phyloP scores from a whole-genome alignment of 495 filamentous ascomycete species.

The Saxophila tyrrhenica region DNA sequence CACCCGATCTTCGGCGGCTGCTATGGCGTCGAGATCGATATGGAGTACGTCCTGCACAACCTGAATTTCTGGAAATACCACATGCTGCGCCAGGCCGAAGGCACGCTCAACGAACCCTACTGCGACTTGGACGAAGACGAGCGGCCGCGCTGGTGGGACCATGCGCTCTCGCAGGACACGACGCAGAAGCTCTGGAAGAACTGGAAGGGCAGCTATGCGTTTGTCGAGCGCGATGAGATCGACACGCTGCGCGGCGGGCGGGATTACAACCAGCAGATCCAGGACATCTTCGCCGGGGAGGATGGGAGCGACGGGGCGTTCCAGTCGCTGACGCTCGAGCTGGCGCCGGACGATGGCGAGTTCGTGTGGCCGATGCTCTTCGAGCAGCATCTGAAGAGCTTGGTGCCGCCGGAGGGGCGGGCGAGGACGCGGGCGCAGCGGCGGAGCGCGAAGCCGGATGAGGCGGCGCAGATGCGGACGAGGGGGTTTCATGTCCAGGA shows the following conservation, averaged over 20 bases:
- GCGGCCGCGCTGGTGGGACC: conserved; percentile 20
- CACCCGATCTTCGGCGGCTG: conserved; percentile 22
- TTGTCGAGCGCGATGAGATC: conserved; percentile 18
- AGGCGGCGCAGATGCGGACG: neutral
- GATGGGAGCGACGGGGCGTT: conserved; percentile 3
- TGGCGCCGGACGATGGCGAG: neutral
- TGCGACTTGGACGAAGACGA: conserved; percentile 10
- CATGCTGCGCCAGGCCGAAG: conserved; percentile 20
- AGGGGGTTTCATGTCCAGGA: conserved; percentile 7
- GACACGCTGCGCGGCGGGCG: conserved; percentile 3
- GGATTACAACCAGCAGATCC: conserved; percentile 3
- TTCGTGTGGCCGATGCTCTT: conserved; percentile 21
- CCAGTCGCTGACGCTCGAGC: conserved; percentile 16
- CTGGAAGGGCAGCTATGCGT: conserved; percentile 31
- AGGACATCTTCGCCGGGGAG: conserved; percentile 16
- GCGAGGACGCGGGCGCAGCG: conserved; percentile 26
- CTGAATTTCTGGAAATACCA: conserved; percentile 32
- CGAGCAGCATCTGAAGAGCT: conserved; percentile 23
- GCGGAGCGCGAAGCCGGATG: conserved; percentile 3
- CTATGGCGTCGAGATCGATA: conserved; percentile 21
- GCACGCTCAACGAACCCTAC: conserved; percentile 17
- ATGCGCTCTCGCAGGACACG: neutral
- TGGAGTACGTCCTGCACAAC: conserved; percentile 24
- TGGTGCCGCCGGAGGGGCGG: neutral
- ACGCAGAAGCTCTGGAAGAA: conserved; percentile 11